phyloP scores from a whole-genome alignment of 495 filamentous ascomycete species.

The Apiosordaria backusii region DNA sequence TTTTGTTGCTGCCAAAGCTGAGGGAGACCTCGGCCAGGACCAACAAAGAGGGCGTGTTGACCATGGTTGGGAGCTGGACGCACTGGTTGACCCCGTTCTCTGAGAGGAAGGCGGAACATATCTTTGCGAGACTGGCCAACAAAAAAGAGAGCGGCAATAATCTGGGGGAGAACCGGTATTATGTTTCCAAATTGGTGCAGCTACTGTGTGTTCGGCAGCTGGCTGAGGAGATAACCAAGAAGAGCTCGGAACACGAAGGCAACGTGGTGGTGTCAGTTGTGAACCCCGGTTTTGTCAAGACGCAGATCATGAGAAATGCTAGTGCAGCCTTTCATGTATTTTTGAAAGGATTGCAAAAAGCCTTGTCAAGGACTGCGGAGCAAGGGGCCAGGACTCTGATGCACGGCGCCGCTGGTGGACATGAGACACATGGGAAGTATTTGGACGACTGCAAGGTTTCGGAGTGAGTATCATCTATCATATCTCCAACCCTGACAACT shows the following conservation, averaged over 20 bases:
- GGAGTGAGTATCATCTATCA: conserved; percentile 11
- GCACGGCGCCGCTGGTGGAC: conserved; percentile 15
- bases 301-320: conserved; percentile 30
- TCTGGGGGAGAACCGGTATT: conserved; percentile 34
- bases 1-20: conserved; percentile 20
- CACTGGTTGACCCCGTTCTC: conserved; percentile 21
- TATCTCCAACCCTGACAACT: not conserved
- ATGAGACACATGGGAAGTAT: conserved; percentile 32
- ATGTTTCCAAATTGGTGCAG: conserved; percentile 52
- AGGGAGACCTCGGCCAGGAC: conserved; percentile 21
- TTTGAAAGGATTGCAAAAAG: conserved; percentile 2
- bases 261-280: conserved; percentile 21
- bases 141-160: conserved; percentile 25
- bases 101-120: conserved; percentile 13
- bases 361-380: not conserved
- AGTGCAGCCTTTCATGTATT: conserved; percentile 8
- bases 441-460: conserved; percentile 31
- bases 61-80: conserved; percentile 27
- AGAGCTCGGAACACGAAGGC: conserved; percentile 15
- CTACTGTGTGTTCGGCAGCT: conserved; percentile 48
- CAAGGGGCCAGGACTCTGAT: not conserved
- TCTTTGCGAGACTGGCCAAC: conserved; percentile 21
- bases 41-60: conserved; percentile 15
- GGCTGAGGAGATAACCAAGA: conserved; percentile 26
- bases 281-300: conserved; percentile 34